Percentiles rank a stretch among this genome's conserved stretches.
Conservation (phyloP, 176 grass and related monocot species). For the Oryza rufipogon region DNA sequence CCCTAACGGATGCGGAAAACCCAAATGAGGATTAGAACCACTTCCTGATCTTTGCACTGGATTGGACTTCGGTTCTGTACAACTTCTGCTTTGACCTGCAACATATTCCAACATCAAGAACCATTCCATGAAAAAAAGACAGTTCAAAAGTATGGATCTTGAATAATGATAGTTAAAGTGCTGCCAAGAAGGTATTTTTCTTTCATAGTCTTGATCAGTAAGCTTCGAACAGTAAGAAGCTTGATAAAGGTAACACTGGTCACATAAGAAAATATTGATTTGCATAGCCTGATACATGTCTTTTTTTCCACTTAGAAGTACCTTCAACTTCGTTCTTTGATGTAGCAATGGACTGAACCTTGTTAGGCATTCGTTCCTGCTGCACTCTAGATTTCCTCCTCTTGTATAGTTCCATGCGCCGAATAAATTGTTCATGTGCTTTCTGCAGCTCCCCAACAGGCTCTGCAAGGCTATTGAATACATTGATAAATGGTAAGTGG, state of each 20-base stretch:
- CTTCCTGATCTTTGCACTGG: constrained; percentile 46
- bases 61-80: constrained; percentile 38
- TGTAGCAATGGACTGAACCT: constrained; percentile 37
- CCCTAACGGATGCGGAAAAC: constrained; percentile 27
- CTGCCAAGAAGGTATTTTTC: constrained; percentile 3
- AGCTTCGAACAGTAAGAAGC: neutral
- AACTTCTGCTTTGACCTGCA: constrained; percentile 44
- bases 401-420: constrained; percentile 61
- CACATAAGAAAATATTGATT: neutral
- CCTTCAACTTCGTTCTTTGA: constrained; percentile 39
- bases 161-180: constrained; percentile 11
- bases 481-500: constrained; percentile 34
- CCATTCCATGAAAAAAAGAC: neutral
- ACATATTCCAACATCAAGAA: constrained; percentile 25
- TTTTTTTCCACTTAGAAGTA: constrained; percentile 12
- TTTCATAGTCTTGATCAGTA: constrained; percentile 2
- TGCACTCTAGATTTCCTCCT: constrained; percentile 78
- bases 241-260: neutral
- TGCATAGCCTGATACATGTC: neutral
- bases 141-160: constrained; percentile 5
- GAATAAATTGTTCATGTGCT: constrained; percentile 73
- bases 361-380: constrained; percentile 52
- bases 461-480: constrained; percentile 75
- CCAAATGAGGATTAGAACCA: constrained; percentile 34
- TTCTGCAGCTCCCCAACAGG: constrained; percentile 81